phyloP scores from a whole-genome alignment of 257 asterid genomes.

The Osmanthus fragrans region DNA sequence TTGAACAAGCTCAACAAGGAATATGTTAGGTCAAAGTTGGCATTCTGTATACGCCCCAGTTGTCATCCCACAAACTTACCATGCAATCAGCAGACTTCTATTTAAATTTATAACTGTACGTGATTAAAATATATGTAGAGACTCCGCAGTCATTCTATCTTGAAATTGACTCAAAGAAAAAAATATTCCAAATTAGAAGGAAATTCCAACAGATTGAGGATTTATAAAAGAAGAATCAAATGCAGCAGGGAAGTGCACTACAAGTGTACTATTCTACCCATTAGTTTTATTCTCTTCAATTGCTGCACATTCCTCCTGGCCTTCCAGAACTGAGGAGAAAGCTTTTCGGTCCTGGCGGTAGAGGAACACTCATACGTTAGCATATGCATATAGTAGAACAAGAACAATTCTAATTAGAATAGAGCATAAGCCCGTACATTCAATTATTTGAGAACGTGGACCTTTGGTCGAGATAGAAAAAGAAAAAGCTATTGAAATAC shows the following conservation, averaged over 20 bases:
- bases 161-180: neutral
- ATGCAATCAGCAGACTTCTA: neutral
- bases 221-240: neutral
- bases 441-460: neutral
- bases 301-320: conserved; percentile 18
- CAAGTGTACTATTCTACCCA: conserved; percentile 1
- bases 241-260: neutral
- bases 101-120: neutral
- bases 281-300: conserved; percentile 11
- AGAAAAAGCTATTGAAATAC: neutral
- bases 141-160: neutral
- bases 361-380: neutral
- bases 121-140: neutral
- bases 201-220: neutral
- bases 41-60: neutral
- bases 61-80: neutral
- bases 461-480: neutral
- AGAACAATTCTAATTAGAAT: neutral
- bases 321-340: conserved; percentile 30
- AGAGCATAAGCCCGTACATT: neutral
- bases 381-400: neutral
- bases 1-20: neutral
- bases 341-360: conserved; percentile 31
- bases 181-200: neutral
- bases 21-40: neutral